Base-by-base conservation (phyloP, 306 rosid genomes). In the Lathyrus tuberosus region DNA sequence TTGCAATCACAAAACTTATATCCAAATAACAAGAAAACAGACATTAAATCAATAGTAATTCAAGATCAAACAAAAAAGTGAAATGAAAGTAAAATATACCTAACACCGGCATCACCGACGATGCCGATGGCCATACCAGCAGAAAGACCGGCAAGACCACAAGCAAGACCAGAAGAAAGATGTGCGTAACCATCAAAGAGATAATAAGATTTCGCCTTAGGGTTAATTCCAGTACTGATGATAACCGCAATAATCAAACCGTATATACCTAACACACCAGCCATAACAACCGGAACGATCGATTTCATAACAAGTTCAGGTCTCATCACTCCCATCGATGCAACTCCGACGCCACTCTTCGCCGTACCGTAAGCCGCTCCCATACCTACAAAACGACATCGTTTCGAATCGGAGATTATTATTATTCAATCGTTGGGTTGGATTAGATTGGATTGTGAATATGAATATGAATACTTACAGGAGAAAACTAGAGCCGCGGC, bases 111-210 rank as follows among this genome's bases (percentile, higher is more conserved):
- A 73, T 88, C 90, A 26, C 94, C 90, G 10, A 85, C 94, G 68
- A 88, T 83, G 2, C 94, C 90, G 20, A 88, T 88, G 9, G 93
- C 93, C 93, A 88, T 88, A 13, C 93, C 90, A 30, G 93, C 93
- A 4, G 90, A 83, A 26, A 87, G 90, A 1, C 90, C 90, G 15
- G 93, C 93, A 9, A 87, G 86, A 13, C 88, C 90, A 69, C 94
- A 85, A 64, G 94, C 84, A 28, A 88, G 85, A 57, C 90, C 90
- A 2, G 94, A 85, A 52, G 94, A 85, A 18, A 88, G 90, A 16
- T 85, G 94, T 0, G 94, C 94, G 52, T 88, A 88, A 14, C 94
- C 94, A 26, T 88, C 94, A 22, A 88, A 88, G 3, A 79, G 78
- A 33, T 84, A 16, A 26, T 84, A 86, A 16, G 91, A 78, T 73